These are phyloP conservation scores for Talaromyces sp. DNA, from an alignment of 2,329 filamentous ascomycete species.

Conservation along the genomic window DNA sequence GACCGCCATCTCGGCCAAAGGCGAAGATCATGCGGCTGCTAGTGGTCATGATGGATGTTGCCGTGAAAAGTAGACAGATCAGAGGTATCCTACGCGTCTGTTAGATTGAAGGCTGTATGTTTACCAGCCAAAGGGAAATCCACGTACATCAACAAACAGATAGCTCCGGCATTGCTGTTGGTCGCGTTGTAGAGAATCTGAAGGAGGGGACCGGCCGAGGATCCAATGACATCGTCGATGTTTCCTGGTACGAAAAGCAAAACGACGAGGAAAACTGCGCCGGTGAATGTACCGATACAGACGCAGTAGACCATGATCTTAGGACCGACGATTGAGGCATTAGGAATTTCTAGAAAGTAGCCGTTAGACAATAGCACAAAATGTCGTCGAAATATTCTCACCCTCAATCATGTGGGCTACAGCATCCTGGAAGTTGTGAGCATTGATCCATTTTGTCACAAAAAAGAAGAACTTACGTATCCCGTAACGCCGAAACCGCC, in stretches of 20 bases:
- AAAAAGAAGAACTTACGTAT: constrained; percentile 34
- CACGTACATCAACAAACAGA: constrained; percentile 56
- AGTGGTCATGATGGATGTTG: constrained; percentile 61
- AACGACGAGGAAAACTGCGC: constrained; percentile 58
- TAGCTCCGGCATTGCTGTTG: constrained; percentile 54
- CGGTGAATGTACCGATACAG: constrained; percentile 57
- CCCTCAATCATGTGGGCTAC: constrained; percentile 51
- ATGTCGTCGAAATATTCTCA: constrained; percentile 5
- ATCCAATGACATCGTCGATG: constrained; percentile 51
- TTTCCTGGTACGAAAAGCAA: constrained; percentile 61
- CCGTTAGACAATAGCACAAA: neutral
- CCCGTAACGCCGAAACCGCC: constrained; percentile 52
- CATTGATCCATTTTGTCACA: neutral
- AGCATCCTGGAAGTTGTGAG: constrained; percentile 26
- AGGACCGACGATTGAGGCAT: constrained; percentile 52
- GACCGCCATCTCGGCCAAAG: constrained; percentile 61
- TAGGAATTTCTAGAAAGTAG: constrained; percentile 31
- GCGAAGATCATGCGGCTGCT: constrained; percentile 63
- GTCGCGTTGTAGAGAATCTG: constrained; percentile 62
- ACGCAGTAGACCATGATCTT: constrained; percentile 64
- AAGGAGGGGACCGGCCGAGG: constrained; percentile 54
- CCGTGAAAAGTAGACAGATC: constrained; percentile 60
- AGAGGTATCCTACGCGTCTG: constrained; percentile 47
- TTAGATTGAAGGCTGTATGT: neutral
- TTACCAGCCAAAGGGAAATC: neutral